Conservation (phyloP, 306 rosid species). For the Cicer yamashitae region DNA sequence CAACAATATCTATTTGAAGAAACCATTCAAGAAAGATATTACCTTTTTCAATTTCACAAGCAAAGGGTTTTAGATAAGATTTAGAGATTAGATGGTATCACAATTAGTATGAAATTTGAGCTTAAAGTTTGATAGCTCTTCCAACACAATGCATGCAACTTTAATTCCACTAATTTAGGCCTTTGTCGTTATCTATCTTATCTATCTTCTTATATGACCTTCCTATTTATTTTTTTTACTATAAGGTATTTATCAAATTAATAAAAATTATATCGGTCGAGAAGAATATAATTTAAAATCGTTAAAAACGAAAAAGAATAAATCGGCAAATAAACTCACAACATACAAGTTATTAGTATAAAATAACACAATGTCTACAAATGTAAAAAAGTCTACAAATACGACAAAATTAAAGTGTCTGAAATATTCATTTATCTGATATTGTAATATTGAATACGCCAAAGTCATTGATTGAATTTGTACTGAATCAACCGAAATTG, state of each 20-base stretch:
- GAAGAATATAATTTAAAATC: too few relatives aligned
- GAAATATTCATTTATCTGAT: too few relatives aligned
- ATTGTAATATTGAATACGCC: rapidly evolving
- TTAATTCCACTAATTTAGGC: conserved; percentile 37
- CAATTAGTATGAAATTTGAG: conserved; percentile 26
- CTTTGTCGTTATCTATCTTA: conserved; percentile 42
- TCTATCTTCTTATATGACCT: conserved; percentile 35
- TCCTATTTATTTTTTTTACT: background rate
- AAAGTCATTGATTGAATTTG: too few relatives aligned
- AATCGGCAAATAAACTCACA: too few relatives aligned
- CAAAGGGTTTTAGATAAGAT: conserved; percentile 49
- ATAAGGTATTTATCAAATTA: too few relatives aligned
- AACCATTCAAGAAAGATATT: conserved; percentile 32
- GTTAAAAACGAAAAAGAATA: too few relatives aligned
- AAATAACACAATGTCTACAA: too few relatives aligned
- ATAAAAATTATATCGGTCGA: too few relatives aligned
- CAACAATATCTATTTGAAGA: conserved; percentile 44
- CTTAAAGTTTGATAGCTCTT: conserved; percentile 35
- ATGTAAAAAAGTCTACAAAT: too few relatives aligned
- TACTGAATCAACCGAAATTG: rapidly evolving
- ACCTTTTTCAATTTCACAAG: conserved; percentile 45
- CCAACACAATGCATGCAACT: conserved; percentile 44
- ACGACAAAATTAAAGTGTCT: too few relatives aligned
- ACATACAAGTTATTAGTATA: too few relatives aligned
- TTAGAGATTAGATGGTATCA: conserved; percentile 11